Evolutionary conservation across 495 filamentous ascomycete genomes (phyloP).

Genomic region (Neurospora sp.): DNA sequence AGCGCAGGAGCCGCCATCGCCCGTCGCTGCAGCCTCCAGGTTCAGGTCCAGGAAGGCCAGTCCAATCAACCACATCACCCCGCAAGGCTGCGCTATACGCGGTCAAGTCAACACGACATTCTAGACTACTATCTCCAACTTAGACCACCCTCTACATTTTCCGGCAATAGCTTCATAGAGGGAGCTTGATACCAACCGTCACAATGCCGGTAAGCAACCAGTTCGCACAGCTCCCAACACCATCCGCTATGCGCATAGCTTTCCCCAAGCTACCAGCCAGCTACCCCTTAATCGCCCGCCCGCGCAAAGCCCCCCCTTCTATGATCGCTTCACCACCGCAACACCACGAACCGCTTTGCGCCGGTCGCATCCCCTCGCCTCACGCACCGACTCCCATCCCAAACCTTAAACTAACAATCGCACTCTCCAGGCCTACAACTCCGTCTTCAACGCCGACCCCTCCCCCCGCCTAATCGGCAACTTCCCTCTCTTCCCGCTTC

Average conservation of each 20-base stretch:
- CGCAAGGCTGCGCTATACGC: slow-evolving; percentile 18
- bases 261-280: neutral
- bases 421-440: slow-evolving; percentile 74
- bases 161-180: neutral
- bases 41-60: slow-evolving; percentile 1
- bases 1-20: neutral
- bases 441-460: slow-evolving; percentile 77
- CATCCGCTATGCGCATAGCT: neutral
- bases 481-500: slow-evolving; percentile 88
- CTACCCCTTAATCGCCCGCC: neutral
- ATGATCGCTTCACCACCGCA: neutral
- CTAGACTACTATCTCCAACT: neutral
- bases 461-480: slow-evolving; percentile 55
- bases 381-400: neutral
- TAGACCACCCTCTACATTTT: neutral
- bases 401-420: slow-evolving; percentile 1
- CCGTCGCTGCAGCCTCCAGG: neutral
- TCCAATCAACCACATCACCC: slow-evolving; percentile 11
- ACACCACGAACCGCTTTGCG: neutral
- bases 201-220: slow-evolving; percentile 8
- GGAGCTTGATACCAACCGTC: neutral
- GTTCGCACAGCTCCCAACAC: neutral
- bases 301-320: neutral
- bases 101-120: neutral
- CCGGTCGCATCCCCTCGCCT: neutral